These are phyloP conservation scores for Podaxis carcinomalis DNA, from an alignment of 768 basidiomycete species.

Conservation along the genomic window DNA sequence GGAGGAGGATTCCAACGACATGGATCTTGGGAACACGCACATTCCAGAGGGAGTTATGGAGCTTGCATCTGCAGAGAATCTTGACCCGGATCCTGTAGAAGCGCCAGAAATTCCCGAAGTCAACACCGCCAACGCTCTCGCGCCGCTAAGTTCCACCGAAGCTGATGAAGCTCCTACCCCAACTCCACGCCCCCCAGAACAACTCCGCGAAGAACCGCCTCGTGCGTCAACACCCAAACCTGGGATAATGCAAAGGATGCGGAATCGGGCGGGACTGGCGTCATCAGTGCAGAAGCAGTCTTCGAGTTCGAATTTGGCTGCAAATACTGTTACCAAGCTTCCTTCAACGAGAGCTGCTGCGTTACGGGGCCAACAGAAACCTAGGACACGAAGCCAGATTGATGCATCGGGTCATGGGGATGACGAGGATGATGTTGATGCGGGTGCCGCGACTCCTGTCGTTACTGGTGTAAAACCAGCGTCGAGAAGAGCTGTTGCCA, in stretches of 20 bases:
- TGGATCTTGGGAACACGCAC: not conserved
- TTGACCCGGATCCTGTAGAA: constrained; percentile 39
- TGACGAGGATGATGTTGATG: not conserved
- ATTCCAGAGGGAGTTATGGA: not conserved
- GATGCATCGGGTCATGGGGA: not conserved
- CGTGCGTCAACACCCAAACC: constrained; percentile 14
- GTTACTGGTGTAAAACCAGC: not conserved
- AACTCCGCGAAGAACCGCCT: not conserved
- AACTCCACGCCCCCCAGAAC: constrained; percentile 11
- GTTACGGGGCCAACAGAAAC: constrained; percentile 13
- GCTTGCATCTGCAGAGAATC: not conserved
- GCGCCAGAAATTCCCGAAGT: constrained; percentile 31
- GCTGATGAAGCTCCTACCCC: constrained; percentile 15
- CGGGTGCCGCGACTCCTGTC: not conserved
- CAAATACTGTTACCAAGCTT: not conserved
- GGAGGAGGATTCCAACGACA: not conserved
- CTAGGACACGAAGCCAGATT: not conserved
- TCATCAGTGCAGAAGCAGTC: not conserved
- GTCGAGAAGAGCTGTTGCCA: not conserved
- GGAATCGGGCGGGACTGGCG: constrained; percentile 30
- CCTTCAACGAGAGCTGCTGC: constrained; percentile 5
- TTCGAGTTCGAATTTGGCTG: not conserved
- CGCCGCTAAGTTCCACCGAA: constrained; percentile 17
- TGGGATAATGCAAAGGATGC: constrained; percentile 37
- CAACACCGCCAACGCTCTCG: constrained; percentile 5